Evolutionary conservation across 2,329 filamentous ascomycete genomes (phyloP), one percentile per base, ranked within the genome.

Genomic region (Corinectria fuckeliana): DNA sequence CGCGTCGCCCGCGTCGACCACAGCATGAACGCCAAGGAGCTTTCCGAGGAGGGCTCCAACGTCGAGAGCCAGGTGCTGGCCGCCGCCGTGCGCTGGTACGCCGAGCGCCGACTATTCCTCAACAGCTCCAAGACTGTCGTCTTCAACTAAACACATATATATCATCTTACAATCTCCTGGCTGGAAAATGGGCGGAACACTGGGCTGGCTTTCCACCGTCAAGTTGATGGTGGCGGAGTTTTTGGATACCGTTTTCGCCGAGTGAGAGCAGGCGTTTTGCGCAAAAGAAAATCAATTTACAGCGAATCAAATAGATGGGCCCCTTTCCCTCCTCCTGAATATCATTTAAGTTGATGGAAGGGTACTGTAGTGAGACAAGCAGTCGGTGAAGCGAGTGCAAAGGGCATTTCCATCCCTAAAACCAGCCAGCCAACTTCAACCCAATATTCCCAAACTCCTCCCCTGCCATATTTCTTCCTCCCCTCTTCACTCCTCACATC

Each of bases 1-100:
- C 84, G 91, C 55, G 88, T 94, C 53, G 84, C 88, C 5, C 81
- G 91, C 14, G 91, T 94, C 23, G 89, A 92, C 73, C 91, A 95
- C 76, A 84, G 82, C 66, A 86, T 93, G 85, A 88, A 85, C 69
- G 83, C 91, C 16, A 91, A 91, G 80, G 87, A 90, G 73, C 76
- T 94, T 72, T 89, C 91, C 2, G 88, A 91, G 69, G 90, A 93
- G 74, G 91, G 91, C 11, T 91, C 89, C 68, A 93, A 92, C 66
- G 89, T 94, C 9, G 91, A 95, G 82, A 92, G 89, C 72, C 90
- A 92, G 76, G 91, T 93, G 6, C 77, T 95, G 67, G 91, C 90
- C 3, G 87, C 90, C 3, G 91, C 91, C 1, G 91, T 95, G 54
- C 91, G 93, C 79, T 93, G 91, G 88, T 91, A 91, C 77, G 88